phyloP scores from a whole-genome alignment of 352 stramenopile genomes.

The Phytopythium sindhum region DNA sequence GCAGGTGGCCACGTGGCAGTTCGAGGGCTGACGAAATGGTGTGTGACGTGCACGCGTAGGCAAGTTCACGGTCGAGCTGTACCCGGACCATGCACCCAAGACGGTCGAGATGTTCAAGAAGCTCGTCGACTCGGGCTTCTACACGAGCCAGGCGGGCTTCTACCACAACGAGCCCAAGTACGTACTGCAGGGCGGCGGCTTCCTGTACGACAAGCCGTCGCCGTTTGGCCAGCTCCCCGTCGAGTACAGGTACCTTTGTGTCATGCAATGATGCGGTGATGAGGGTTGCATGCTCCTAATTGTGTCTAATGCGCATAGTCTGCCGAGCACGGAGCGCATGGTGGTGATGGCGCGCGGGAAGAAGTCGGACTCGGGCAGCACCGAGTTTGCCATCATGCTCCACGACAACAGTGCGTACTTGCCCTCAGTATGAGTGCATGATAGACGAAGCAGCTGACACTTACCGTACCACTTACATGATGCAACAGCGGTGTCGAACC shows the following conservation, averaged over 20 bases:
- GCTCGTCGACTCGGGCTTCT: slow-evolving; percentile 64
- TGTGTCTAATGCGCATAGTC: slow-evolving; percentile 19
- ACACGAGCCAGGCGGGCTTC: slow-evolving; percentile 69
- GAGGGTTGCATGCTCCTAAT: no score
- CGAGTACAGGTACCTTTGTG: slow-evolving; percentile 50
- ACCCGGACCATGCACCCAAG: slow-evolving; percentile 69
- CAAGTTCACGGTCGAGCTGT: slow-evolving; percentile 77
- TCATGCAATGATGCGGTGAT: no score
- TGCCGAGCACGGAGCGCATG: slow-evolving; percentile 76
- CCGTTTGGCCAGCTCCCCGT: slow-evolving; percentile 66
- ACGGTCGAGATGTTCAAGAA: slow-evolving; percentile 70
- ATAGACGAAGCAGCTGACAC: not conserved
- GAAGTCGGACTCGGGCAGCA: slow-evolving; percentile 65
- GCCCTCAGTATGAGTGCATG: not conserved
- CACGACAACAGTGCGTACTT: slow-evolving; percentile 64
- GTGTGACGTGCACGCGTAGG: slow-evolving; percentile 16
- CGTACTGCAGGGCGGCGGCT: slow-evolving; percentile 73
- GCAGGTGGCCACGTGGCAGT: not conserved
- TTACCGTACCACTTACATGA: slow-evolving; percentile 1
- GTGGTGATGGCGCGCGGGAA: slow-evolving; percentile 74
- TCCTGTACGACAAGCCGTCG: slow-evolving; percentile 66
- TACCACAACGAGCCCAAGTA: slow-evolving; percentile 86
- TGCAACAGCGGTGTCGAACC: slow-evolving; percentile 40
- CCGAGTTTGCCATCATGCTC: slow-evolving; percentile 86
- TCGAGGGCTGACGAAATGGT: not conserved